Evolutionary conservation across 192 early-diverging fungal species (phyloP).

Genomic region (Coemansia sp.): DNA sequence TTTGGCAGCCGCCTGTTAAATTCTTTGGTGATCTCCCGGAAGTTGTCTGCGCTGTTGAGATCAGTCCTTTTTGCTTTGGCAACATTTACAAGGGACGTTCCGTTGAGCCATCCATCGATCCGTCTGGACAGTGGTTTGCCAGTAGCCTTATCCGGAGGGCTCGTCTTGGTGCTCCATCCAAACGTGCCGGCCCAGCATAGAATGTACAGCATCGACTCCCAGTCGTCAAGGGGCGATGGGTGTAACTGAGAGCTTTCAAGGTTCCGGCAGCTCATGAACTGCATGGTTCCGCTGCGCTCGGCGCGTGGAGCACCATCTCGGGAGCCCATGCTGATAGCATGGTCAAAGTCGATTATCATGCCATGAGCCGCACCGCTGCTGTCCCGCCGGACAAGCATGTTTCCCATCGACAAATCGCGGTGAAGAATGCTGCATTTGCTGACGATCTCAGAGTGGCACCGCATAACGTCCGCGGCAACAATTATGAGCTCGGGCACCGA

Average conservation of each 20-base stretch:
- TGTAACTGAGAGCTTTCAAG: not conserved
- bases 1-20: not conserved
- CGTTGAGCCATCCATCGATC: not conserved
- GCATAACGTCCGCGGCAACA: slow-evolving; percentile 23
- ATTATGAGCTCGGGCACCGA: slow-evolving; percentile 15
- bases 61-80: not conserved
- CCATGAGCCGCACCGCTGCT: slow-evolving; percentile 6
- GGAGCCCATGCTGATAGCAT: slow-evolving; percentile 11
- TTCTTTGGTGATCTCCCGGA: not conserved
- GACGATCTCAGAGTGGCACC: slow-evolving; percentile 5
- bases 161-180: slow-evolving; percentile 15
- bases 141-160: not conserved
- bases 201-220: slow-evolving; percentile 35
- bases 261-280: slow-evolving; percentile 33
- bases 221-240: slow-evolving; percentile 27
- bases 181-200: slow-evolving; percentile 32
- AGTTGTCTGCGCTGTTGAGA: not conserved
- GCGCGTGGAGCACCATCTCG: not conserved
- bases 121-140: not conserved
- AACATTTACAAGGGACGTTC: not conserved
- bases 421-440: slow-evolving; percentile 18
- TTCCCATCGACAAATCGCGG: slow-evolving; percentile 23
- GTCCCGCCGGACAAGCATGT: slow-evolving; percentile 12
- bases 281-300: slow-evolving; percentile 26
- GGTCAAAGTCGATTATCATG: slow-evolving; percentile 39